Percentiles rank a stretch among this genome's conserved stretches.
Evolutionary conservation across 1,284 basidiomycete species (phyloP).

Genomic region (Cryptococcus sp.): DNA sequence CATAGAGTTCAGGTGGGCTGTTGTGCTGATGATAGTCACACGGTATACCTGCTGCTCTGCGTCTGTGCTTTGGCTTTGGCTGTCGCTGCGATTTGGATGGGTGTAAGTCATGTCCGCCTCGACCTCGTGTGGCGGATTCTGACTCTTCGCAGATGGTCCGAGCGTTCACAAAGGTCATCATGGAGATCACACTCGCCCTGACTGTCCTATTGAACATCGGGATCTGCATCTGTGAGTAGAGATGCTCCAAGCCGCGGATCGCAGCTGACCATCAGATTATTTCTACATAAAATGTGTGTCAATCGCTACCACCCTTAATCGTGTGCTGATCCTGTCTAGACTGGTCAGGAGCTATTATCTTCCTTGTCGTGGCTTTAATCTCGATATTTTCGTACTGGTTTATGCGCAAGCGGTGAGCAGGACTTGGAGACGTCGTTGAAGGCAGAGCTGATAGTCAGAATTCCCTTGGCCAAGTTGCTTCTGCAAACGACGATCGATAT

Average conservation of each 20-base stretch:
- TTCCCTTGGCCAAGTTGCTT: slow-evolving; percentile 70
- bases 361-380: slow-evolving; percentile 64
- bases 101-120: slow-evolving; percentile 18
- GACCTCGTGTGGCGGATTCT: background rate
- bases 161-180: slow-evolving; percentile 68
- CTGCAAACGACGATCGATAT: slow-evolving; percentile 73
- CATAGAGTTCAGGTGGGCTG: too few species aligned
- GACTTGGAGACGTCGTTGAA: slow-evolving; percentile 56
- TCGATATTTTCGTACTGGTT: slow-evolving; percentile 65
- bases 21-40: slow-evolving; percentile 38
- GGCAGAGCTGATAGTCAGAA: slow-evolving; percentile 56
- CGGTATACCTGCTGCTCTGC: slow-evolving; percentile 64
- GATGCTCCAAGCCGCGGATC: background rate
- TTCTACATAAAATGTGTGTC: slow-evolving; percentile 61
- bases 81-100: slow-evolving; percentile 45
- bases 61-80: slow-evolving; percentile 59
- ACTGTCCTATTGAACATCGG: slow-evolving; percentile 66
- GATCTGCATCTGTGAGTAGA: slow-evolving; percentile 44
- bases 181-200: slow-evolving; percentile 71
- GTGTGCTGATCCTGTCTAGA: slow-evolving; percentile 18
- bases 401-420: slow-evolving; percentile 41
- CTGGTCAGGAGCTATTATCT: slow-evolving; percentile 57
- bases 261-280: slow-evolving; percentile 51
- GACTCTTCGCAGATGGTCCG: slow-evolving; percentile 55
- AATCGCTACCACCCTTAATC: too few species aligned